Base-by-base conservation (phyloP, 352 stramenopile species). In the Phytophthora fragariae region DNA sequence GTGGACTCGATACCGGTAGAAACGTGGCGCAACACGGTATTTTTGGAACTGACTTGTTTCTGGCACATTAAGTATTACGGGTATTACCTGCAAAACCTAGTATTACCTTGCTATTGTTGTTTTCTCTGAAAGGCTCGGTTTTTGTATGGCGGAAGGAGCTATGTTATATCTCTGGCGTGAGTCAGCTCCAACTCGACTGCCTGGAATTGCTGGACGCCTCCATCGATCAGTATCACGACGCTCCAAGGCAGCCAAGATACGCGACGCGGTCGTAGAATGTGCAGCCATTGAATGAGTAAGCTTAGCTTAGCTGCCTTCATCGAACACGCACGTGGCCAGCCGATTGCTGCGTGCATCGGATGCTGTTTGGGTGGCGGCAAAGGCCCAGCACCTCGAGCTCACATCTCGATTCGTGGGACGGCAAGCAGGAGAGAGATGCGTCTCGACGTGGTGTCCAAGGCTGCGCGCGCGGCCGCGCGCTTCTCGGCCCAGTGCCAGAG, bases 371-470 rank as follows among this genome's bases (percentile, higher is more conserved):
- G 37, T 46, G 37, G 37, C 37, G 37, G 37, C 37, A 14, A 46
- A 14, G 9, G 37, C 37, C 19, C 19, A 21, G 19, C 19, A 21
- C 19, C 19, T 46, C 37, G 1, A 46, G 37, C 12, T 46, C 37
- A 46, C 37, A 46, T 46, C 37, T 46, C 37, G 37, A 46, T 46
- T 46, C 37, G 12, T 21, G 19, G 19, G 19, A 21, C 19, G 19
- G 19, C 56, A 27, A 27, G 24, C 24, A 27, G 24, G 24, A 27
- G 24, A 27, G 24, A 27, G 75, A 90, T 90, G 83, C 83, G 81
- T 49, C 75, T 90, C 46, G 80, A 90, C 72, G 72, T 81, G 63
- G 74, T 81, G 70, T 75, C 67, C 57, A 86, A 79, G 70, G 68
- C 73, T 47, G 69, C 72, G 49, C 75, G 80, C 57, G 77, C 73